Percentiles rank a stretch among this genome's conserved stretches.
Conservation (phyloP, 176 grass and related monocot species). For the Poa annua region DNA sequence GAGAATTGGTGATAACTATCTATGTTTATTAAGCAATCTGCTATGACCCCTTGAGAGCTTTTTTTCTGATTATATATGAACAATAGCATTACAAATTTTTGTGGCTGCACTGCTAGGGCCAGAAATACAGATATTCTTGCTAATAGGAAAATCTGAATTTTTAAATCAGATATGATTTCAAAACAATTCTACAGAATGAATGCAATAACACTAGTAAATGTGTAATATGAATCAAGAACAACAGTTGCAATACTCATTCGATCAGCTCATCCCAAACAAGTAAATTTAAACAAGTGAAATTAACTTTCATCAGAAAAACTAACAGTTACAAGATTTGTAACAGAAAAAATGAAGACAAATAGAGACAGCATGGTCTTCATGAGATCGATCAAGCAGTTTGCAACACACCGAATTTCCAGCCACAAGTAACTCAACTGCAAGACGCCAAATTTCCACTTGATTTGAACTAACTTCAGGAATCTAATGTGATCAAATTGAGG, state of each 20-base stretch:
- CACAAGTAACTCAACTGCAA: neutral
- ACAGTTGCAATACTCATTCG: neutral
- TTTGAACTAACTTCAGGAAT: neutral
- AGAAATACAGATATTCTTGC: neutral
- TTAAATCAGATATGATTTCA: neutral
- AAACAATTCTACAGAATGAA: neutral
- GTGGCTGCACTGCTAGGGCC: neutral
- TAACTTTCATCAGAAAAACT: neutral
- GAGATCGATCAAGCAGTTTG: slow-evolving; percentile 8
- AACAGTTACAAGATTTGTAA: neutral
- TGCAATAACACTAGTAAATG: neutral
- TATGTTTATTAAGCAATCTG: neutral
- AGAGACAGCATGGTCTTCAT: neutral
- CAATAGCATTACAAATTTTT: neutral
- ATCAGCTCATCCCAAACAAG: neutral
- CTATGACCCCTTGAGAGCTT: neutral
- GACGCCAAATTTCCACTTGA: slow-evolving; percentile 8
- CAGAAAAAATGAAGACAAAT: neutral
- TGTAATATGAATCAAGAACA: neutral
- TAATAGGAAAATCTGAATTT: neutral
- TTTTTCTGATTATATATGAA: neutral
- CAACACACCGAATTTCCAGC: neutral
- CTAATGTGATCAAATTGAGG: slow-evolving; percentile 19
- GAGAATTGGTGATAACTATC: neutral
- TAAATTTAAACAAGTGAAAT: neutral